A percentile compares a stretch with the other conserved stretches of the same genome.
These are phyloP conservation scores for Knoxia roxburghii DNA, from an alignment of 257 asterid genomes.

Conservation along the genomic window DNA sequence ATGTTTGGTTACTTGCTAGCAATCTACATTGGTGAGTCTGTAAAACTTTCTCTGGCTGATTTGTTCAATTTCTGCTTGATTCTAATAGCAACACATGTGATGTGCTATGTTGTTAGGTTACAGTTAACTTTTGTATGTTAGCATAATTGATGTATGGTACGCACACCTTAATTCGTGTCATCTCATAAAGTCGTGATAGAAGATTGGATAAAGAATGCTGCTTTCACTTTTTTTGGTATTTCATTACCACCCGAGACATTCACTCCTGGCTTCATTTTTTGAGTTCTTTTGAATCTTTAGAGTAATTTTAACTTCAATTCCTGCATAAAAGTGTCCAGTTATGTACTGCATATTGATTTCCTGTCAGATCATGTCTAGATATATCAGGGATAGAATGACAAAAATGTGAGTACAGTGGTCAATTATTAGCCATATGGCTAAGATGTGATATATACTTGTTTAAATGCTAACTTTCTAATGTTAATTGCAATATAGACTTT, in stretches of 20 bases:
- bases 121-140: slow-evolving; percentile 1
- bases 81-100: not conserved
- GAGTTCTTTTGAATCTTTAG: no score
- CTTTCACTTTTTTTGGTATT: not conserved
- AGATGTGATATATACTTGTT: not conserved
- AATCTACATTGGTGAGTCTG: not conserved
- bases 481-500: not conserved
- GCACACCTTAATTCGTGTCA: not conserved
- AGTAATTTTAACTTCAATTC: not conserved
- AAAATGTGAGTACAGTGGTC: not conserved
- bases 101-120: not conserved
- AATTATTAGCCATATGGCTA: not conserved
- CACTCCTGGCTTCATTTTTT: not conserved
- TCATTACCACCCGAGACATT: not conserved
- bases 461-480: not conserved
- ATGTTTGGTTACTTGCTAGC: not conserved
- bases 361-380: not conserved
- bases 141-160: not conserved
- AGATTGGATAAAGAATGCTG: not conserved
- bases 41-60: not conserved
- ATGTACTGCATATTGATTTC: not conserved
- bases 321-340: not conserved
- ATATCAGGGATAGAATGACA: not conserved
- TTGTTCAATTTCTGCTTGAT: not conserved
- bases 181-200: not conserved